Evolutionary conservation across 2,329 filamentous ascomycete species (phyloP).

Genomic region (Claviceps quebecensis): DNA sequence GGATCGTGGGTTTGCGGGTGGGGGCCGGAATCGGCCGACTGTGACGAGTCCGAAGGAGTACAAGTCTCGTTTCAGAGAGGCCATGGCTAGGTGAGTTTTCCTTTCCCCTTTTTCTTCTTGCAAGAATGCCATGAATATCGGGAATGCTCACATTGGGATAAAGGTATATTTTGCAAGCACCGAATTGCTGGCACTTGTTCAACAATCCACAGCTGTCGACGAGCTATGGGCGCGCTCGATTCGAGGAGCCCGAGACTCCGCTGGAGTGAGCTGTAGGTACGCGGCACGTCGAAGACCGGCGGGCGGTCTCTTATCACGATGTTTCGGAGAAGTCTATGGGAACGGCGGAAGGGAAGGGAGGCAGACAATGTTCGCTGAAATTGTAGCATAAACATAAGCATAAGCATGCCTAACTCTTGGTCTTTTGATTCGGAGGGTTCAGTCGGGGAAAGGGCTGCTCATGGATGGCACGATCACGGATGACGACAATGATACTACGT

Average conservation of each 20-base stretch:
- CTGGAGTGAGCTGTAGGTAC: neutral
- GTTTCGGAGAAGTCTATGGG: neutral
- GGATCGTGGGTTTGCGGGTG: constrained; percentile 70
- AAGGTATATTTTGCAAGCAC: constrained; percentile 59
- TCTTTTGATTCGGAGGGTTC: neutral
- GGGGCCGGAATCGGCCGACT: constrained; percentile 71
- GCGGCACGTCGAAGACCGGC: neutral
- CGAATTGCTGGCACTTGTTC: constrained; percentile 66
- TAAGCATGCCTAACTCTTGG: neutral
- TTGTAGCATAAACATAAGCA: neutral
- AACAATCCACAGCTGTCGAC: constrained; percentile 25
- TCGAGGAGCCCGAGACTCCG: constrained; percentile 22
- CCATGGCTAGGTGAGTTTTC: constrained; percentile 69
- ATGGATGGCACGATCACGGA: neutral
- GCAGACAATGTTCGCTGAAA: neutral
- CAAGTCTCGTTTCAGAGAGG: constrained; percentile 86
- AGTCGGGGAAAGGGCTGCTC: neutral
- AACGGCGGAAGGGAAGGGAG: neutral
- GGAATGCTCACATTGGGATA: neutral
- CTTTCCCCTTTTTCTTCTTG: neutral
- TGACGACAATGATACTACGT: neutral
- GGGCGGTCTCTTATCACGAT: neutral
- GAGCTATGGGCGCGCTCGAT: constrained; percentile 23
- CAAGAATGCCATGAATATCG: neutral
- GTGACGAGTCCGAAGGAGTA: constrained; percentile 97